These are phyloP conservation scores for Pseudogymnoascus sp. DNA, from an alignment of 2,329 filamentous ascomycete genomes.

Conservation along the genomic window DNA sequence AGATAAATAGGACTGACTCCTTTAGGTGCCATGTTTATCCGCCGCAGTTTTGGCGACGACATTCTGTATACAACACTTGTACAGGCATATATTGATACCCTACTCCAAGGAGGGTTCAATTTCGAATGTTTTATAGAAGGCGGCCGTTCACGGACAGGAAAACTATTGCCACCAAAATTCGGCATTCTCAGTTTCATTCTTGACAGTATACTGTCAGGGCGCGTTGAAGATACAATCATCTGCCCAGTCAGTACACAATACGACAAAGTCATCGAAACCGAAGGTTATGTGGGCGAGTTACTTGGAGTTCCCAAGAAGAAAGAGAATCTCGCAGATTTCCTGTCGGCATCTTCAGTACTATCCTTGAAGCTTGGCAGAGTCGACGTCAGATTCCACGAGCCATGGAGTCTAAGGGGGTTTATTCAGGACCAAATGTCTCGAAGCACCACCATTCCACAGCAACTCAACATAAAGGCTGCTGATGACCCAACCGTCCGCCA, in stretches of 20 bases:
- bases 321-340: slow-evolving; percentile 82
- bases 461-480: slow-evolving; percentile 38
- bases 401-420: slow-evolving; percentile 82
- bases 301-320: slow-evolving; percentile 92
- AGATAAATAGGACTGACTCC: slow-evolving; percentile 5
- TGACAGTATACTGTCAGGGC: slow-evolving; percentile 79
- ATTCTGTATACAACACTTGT: slow-evolving; percentile 86
- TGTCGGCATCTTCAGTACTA: slow-evolving; percentile 78
- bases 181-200: slow-evolving; percentile 88
- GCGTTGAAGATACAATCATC: slow-evolving; percentile 84
- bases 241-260: slow-evolving; percentile 97
- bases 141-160: slow-evolving; percentile 84
- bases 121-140: slow-evolving; percentile 98
- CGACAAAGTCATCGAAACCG: slow-evolving; percentile 97
- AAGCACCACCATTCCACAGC: slow-evolving; percentile 41
- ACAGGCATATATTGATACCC: slow-evolving; percentile 87
- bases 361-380: slow-evolving; percentile 84
- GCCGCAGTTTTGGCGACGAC: slow-evolving; percentile 86
- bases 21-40: slow-evolving; percentile 83
- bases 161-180: slow-evolving; percentile 88
- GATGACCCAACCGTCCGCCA: slow-evolving; percentile 34
- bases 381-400: slow-evolving; percentile 91
- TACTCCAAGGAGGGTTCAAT: slow-evolving; percentile 86
- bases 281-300: slow-evolving; percentile 91
- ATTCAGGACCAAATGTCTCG: slow-evolving; percentile 65